Conservation (phyloP, 1,284 basidiomycete species). For the Leccinum solheimii region DNA sequence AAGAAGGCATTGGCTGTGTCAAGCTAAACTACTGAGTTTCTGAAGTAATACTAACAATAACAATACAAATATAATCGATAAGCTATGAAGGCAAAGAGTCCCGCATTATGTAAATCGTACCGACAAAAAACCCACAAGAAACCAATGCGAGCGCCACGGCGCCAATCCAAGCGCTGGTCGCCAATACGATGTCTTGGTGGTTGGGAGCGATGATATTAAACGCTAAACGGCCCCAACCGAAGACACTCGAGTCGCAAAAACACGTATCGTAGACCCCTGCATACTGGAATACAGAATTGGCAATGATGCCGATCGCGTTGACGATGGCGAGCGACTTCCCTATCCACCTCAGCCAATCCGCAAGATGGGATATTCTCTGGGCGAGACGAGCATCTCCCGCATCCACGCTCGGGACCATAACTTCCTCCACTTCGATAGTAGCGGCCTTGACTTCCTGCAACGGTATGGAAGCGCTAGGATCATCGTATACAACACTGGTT, state of each 20-base stretch:
- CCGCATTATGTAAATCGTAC: constrained; percentile 21
- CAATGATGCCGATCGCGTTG: constrained; percentile 25
- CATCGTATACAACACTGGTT: too few species aligned
- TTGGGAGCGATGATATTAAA: constrained; percentile 14
- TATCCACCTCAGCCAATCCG: constrained; percentile 24
- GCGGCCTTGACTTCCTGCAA: neutral
- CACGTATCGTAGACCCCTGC: constrained; percentile 25
- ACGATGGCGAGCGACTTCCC: constrained; percentile 26
- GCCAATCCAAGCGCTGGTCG: constrained; percentile 20
- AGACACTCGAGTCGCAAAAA: constrained; percentile 26
- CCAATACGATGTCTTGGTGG: constrained; percentile 5
- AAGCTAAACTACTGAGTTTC: neutral
- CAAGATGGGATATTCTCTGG: neutral
- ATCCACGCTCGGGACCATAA: neutral
- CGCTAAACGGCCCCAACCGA: constrained; percentile 6
- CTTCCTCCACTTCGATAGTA: neutral
- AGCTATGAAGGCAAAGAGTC: constrained; percentile 14
- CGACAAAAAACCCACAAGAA: constrained; percentile 20
- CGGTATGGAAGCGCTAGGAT: neutral
- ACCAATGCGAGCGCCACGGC: constrained; percentile 15
- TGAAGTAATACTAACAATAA: neutral
- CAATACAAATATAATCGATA: neutral
- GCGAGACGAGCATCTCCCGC: neutral
- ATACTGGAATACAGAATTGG: constrained; percentile 24
- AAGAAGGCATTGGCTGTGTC: neutral